A percentile compares a stretch with the other conserved stretches of the same genome.
Conservation (phyloP, 2,329 filamentous ascomycete species). For the Huntiella bhutanensis region DNA sequence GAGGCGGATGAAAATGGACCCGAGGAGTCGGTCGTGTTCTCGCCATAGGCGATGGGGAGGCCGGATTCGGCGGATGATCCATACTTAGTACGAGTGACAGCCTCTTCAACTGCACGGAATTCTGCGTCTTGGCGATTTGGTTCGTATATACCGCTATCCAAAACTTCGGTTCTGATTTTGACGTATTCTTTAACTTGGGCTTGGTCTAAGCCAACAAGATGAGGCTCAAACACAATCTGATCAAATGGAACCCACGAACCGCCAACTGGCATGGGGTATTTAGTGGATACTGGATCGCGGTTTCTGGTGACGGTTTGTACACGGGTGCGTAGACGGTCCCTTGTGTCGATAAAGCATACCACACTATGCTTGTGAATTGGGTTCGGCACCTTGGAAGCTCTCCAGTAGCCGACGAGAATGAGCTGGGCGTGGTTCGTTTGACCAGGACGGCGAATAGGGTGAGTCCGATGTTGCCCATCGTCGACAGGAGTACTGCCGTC, state of each 20-base stretch:
- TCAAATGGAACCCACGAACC: constrained; percentile 48
- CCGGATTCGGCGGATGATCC: constrained; percentile 26
- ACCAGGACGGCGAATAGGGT: constrained; percentile 7
- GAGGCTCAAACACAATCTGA: constrained; percentile 36
- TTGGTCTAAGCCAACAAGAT: constrained; percentile 35
- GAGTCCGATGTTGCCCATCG: constrained; percentile 1
- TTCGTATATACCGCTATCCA: constrained; percentile 18
- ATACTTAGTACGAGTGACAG: constrained; percentile 24
- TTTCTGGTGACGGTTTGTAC: constrained; percentile 21
- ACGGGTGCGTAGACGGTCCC: constrained; percentile 9
- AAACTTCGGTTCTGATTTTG: constrained; percentile 27
- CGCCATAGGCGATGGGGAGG: constrained; percentile 32
- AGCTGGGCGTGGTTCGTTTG: constrained; percentile 21
- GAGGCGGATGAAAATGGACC: not conserved
- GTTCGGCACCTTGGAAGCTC: constrained; percentile 33
- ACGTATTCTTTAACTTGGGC: constrained; percentile 44
- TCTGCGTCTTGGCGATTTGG: constrained; percentile 23
- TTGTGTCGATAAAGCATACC: constrained; percentile 41
- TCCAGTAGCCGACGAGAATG: constrained; percentile 39
- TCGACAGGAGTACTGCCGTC: not conserved
- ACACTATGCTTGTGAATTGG: constrained; percentile 35
- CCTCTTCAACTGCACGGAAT: constrained; percentile 26
- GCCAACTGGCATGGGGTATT: constrained; percentile 35
- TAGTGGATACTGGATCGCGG: constrained; percentile 27
- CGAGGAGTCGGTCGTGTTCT: constrained; percentile 12